Evolutionary conservation across 202 grass and related monocot genomes (phyloP).

Genomic region (Saccharum hybrid): DNA sequence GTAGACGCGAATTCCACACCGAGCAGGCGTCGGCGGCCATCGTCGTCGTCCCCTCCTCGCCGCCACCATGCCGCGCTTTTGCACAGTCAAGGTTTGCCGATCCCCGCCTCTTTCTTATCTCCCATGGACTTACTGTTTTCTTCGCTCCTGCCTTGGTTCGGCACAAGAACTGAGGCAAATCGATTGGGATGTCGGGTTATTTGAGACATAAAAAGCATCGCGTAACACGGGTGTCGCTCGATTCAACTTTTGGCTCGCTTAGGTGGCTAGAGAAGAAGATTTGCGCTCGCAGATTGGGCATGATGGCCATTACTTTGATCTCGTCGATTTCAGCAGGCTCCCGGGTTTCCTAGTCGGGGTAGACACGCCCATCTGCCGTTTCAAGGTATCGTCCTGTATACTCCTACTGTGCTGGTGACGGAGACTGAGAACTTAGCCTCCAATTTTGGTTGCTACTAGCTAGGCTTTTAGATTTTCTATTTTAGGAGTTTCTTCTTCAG

Average conservation of each 20-base stretch:
- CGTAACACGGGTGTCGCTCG: background rate
- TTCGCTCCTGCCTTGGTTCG: background rate
- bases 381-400: conserved; percentile 45
- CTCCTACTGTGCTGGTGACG: background rate
- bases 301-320: conserved; percentile 49
- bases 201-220: background rate
- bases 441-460: too few relatives aligned
- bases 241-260: background rate
- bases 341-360: conserved; percentile 30
- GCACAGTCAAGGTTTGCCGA: background rate
- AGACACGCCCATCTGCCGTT: conserved; percentile 12
- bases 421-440: too few relatives aligned
- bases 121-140: background rate
- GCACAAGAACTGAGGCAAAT: background rate
- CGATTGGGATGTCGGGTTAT: background rate
- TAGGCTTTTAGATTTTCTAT: too few relatives aligned
- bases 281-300: conserved; percentile 47
- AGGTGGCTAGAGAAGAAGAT: conserved; percentile 57
- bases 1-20: too few relatives aligned
- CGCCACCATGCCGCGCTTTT: background rate
- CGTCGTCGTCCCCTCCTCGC: background rate
- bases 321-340: conserved; percentile 52
- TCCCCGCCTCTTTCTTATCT: background rate
- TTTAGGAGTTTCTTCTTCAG: too few relatives aligned
- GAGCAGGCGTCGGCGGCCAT: background rate